Evolutionary conservation across 163 green algal genomes (phyloP).

Genomic region (Smithsoniella earleae): DNA sequence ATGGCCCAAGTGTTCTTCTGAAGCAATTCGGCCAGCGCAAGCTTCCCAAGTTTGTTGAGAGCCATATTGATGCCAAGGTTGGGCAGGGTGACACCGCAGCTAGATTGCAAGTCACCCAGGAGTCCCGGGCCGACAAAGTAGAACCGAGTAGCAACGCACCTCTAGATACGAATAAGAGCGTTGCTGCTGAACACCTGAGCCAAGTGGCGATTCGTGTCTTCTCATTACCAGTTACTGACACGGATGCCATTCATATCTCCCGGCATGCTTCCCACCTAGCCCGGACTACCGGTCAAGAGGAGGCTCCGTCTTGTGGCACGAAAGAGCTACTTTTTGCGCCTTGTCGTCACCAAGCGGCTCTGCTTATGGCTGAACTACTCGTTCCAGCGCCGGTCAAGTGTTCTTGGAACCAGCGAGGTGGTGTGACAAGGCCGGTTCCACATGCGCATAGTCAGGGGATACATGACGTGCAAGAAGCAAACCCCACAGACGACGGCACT

Average conservation of each 20-base stretch:
- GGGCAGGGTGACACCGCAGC: neutral
- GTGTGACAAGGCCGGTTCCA: no score
- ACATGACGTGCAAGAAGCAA: no score
- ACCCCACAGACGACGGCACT: no score
- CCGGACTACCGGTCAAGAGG: neutral
- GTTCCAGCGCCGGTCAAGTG: neutral
- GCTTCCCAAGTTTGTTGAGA: neutral
- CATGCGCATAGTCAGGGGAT: no score
- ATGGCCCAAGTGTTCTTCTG: slow-evolving; percentile 2
- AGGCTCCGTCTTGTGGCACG: neutral
- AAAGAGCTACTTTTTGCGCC: slow-evolving; percentile 6
- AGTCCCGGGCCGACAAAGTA: no score
- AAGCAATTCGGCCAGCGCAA: neutral
- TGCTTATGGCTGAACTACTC: slow-evolving; percentile 3
- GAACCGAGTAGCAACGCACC: no score
- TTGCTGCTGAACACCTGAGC: neutral
- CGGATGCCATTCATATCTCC: neutral
- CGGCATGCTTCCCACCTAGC: slow-evolving; percentile 18
- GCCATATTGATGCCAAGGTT: neutral
- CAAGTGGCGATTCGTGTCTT: slow-evolving; percentile 26
- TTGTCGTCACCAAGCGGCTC: neutral
- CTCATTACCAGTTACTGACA: neutral
- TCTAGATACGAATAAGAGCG: no score
- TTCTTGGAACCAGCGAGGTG: slow-evolving; percentile 2
- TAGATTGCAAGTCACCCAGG: no score